Base-by-base conservation (phyloP, 352 stramenopile species). In the Phytophthora pseudosyringae region DNA sequence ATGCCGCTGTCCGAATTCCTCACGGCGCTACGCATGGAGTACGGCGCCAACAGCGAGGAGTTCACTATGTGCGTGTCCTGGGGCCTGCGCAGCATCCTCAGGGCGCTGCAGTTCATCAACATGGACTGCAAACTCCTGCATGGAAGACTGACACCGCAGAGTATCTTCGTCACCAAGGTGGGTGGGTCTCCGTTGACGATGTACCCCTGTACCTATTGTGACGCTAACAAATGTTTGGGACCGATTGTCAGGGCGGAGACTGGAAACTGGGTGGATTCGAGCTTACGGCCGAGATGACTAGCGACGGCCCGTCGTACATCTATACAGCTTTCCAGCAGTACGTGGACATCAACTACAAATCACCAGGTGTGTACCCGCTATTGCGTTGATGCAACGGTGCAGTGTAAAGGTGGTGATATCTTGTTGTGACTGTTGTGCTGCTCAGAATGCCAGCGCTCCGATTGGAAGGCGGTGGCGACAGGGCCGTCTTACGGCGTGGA, bases 251-350 rank as follows among this genome's bases (percentile, higher is more conserved):
- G 65, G 91, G 90, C 43, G 96, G 96, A 46, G 96, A 99, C 78
- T 98, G 97, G 83, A 99, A 98, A 63, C 80, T 99, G 15, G 95
- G 85, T 28, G 96, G 95, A 9, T 98, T 98, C 55, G 91, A 96
- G 55, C 59, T 98, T 15, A 92, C 96, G 15, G 94, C 88, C 4
- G 88, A 96, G 53, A 66, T 97, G 52, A 96, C 87, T 2, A 78
- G 56, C 16, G 84, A 94, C 54, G 92, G 90, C 25, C 75, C 93
- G 61, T 89, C 84, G 5, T 87, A 86, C 47, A 75, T 88, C 21
- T 94, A 87, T 66, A 94, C 86, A 40, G 59, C 78, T 5, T 91
- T 90, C 44, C 80, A 97, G 86, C 75, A 98, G 87, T 90, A 86
- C 74, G 69, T 77, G 59, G 73, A 95, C 73, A 43, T 87, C 78